A percentile compares a stretch with the other conserved stretches of the same genome.
phyloP scores from a whole-genome alignment of 257 asterid species.

The Forsythia viridissima region DNA sequence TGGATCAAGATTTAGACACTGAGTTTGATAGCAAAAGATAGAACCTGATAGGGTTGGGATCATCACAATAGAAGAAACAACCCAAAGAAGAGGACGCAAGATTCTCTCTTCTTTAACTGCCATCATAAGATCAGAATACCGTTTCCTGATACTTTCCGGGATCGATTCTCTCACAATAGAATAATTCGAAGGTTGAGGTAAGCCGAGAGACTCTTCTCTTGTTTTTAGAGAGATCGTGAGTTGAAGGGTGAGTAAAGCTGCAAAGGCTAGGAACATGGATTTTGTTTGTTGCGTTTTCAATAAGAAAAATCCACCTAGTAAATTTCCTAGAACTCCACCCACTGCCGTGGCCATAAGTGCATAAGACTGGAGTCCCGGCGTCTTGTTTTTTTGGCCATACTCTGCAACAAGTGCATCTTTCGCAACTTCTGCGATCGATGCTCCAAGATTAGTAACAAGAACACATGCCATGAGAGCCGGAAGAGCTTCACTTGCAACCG shows the following conservation, averaged over 20 bases:
- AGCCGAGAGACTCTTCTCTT: constrained; percentile 67
- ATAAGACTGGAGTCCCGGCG: constrained; percentile 75
- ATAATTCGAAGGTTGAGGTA: constrained; percentile 36
- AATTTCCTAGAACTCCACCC: constrained; percentile 81
- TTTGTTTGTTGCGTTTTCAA: constrained; percentile 53
- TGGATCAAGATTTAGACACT: constrained; percentile 65
- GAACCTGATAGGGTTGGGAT: constrained; percentile 81
- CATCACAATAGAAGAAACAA: constrained; percentile 52
- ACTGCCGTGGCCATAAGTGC: constrained; percentile 77
- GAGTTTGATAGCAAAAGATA: constrained; percentile 83
- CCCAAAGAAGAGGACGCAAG: constrained; percentile 63
- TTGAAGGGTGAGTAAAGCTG: constrained; percentile 58
- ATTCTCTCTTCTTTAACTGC: constrained; percentile 55
- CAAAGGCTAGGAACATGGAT: constrained; percentile 71
- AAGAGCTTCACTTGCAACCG: constrained; percentile 61
- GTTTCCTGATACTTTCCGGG: constrained; percentile 44
- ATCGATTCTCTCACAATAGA: constrained; percentile 35
- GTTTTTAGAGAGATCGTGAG: constrained; percentile 52
- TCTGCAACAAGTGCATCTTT: constrained; percentile 84
- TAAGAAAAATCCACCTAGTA: constrained; percentile 74
- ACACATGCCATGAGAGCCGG: constrained; percentile 62
- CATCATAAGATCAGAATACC: constrained; percentile 54
- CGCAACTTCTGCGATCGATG: constrained; percentile 82
- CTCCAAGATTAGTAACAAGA: constrained; percentile 74
- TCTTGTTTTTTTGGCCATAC: constrained; percentile 63